Evolutionary conservation across 1,284 basidiomycete species (phyloP), one percentile per base, ranked within the genome.

Genomic region (Inonotus hispidus): DNA sequence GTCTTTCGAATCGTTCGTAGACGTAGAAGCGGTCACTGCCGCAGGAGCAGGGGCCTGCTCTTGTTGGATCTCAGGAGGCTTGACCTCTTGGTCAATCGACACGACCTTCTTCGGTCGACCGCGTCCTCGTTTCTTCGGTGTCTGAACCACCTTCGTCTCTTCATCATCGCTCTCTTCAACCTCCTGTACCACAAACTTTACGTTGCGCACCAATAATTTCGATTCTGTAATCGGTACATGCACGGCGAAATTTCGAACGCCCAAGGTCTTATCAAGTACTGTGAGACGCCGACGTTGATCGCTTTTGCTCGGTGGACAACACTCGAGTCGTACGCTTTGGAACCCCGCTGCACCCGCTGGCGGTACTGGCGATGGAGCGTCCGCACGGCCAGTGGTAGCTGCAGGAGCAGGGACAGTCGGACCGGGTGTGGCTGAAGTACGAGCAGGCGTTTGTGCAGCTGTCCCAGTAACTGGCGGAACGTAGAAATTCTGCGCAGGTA

Each of bases 201-300:
- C 47, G 14, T 25, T 47, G 16, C 58, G 53, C 3, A 63, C 45
- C 11, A 63, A 13, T 19, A 63, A 19, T 5, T 45, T 45, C 3
- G 32, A 76, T 69, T 90, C 87, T 6, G 76, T 76, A 2, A 74
- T 73, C 14, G 74, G 73, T 37, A 91, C 74, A 52, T 83, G 77
- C 71, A 89, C 71, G 2, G 82, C 81, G 87, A 88, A 90, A 50
- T 73, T 80, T 69, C 79, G 82, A 45, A 89, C 87, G 16, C 87
- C 85, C 58, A 88, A 84, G 47, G 75, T 75, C 62, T 82, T 73
- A 67, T 88, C 82, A 43, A 66, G 45, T 39, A 89, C 72, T 37
- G 73, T 73, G 38, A 90, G 71, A 21, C 75, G 73, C 47, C 89
- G 78, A 27, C 82, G 83, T 14, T 75, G 74, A 3, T 87, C 86